Evolutionary conservation across 352 stramenopile species (phyloP).

Genomic region (Pythium myriotylum): DNA sequence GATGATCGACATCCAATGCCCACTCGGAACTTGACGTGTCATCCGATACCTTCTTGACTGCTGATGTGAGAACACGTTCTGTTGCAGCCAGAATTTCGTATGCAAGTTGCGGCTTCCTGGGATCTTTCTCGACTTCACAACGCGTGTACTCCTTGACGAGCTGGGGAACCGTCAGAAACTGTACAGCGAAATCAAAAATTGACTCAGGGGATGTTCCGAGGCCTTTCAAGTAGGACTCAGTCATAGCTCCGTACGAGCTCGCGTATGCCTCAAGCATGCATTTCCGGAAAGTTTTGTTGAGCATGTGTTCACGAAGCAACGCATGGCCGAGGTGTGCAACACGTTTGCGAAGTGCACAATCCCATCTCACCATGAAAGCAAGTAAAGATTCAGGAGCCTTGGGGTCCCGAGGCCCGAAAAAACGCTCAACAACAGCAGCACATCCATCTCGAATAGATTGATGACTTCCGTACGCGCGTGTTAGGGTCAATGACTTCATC

Average conservation of each 20-base stretch:
- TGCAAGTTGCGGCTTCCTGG: constrained; percentile 62
- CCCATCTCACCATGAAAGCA: constrained; percentile 64
- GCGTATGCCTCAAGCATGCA: constrained; percentile 81
- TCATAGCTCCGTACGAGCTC: constrained; percentile 72
- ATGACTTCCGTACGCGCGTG: constrained; percentile 48
- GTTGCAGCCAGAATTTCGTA: constrained; percentile 62
- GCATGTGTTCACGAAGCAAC: constrained; percentile 78
- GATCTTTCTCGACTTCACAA: constrained; percentile 48
- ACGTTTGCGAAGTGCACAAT: constrained; percentile 65
- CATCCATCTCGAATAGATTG: constrained; percentile 70
- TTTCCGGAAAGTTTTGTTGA: constrained; percentile 69
- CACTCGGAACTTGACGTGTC: constrained; percentile 18
- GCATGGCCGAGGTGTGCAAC: constrained; percentile 59
- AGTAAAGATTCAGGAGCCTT: constrained; percentile 37
- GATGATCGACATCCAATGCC: constrained; percentile 71
- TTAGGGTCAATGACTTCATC: constrained; percentile 49
- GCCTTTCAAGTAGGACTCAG: constrained; percentile 72
- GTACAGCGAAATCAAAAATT: constrained; percentile 89
- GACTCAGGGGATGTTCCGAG: constrained; percentile 83
- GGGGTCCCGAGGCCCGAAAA: constrained; percentile 26
- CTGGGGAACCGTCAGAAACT: constrained; percentile 84
- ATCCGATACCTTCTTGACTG: constrained; percentile 32
- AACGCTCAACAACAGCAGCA: constrained; percentile 49
- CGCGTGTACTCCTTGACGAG: constrained; percentile 80
- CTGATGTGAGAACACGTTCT: constrained; percentile 62